Base-by-base conservation (phyloP, 2,329 filamentous ascomycete species). In the Scytalidium sp. region DNA sequence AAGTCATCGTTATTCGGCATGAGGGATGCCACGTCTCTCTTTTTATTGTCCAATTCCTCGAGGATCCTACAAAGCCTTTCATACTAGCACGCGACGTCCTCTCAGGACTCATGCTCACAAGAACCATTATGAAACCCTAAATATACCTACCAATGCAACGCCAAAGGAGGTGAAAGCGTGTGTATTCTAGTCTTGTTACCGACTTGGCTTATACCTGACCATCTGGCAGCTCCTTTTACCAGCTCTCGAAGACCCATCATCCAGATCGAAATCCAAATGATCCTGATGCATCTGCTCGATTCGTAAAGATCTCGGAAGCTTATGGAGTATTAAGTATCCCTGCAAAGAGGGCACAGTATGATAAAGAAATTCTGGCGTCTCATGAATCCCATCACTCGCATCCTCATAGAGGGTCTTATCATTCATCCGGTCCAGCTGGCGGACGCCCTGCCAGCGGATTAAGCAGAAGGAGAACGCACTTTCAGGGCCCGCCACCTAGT, bases 221-320 rank as follows among this genome's bases (percentile, higher is more conserved):
- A n/a, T 36, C 17, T 4, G 5, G 17, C 15, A 85, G 81, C 62
- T 82, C 82, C 58, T 99, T 97, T 80, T 97, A 97, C 78, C 71
- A 79, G 53, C 88, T 97, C 67, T 96, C 91, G 64, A 96, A 97
- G 71, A 74, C 80, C 47, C 87, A 96, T 78, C 94, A 99, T 70
- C 94, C 94, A 1, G 94, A 99, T 76, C 84, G 85, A 66, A 95
- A 97, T 75, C 89, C 79, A 52, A 65, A 80, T 59, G 87, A 96
- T 69, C 87, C 88, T 3, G 66, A 72, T 51, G 88, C 92, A 54
- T 76, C 84, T 3, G 73, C 81, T 50, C 88, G 85, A 65, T 99
- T 96, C 76, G 83, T 91, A 68, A 79, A 83, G 59, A 87, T 97
- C 66, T 87, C 83, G 65, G 87, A 94, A 66, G 91, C 92, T 59